Conservation (phyloP, 1,284 basidiomycete species). For the Rhizoctonia solani region DNA sequence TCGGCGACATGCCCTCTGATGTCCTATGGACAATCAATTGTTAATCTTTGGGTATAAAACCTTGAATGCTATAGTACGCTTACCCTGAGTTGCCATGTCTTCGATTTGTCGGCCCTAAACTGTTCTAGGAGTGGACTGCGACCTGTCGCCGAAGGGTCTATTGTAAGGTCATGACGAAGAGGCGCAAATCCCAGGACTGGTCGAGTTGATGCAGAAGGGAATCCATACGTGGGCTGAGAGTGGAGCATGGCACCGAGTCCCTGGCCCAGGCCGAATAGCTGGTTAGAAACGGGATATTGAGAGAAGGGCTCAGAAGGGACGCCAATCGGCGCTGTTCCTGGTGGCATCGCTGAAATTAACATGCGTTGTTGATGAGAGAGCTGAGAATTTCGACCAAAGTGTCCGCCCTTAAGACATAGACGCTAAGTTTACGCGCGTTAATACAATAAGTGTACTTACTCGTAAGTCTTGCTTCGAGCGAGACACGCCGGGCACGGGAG, state of each 20-base stretch:
- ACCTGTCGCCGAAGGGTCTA: slow-evolving; percentile 34
- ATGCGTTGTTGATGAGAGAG: slow-evolving; percentile 49
- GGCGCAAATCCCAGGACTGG: slow-evolving; percentile 18
- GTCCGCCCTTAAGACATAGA: slow-evolving; percentile 18
- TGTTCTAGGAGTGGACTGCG: slow-evolving; percentile 65
- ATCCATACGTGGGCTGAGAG: slow-evolving; percentile 28
- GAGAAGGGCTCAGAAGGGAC: slow-evolving; percentile 30
- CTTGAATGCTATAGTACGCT: slow-evolving; percentile 36
- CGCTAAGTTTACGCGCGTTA: neutral
- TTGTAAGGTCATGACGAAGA: slow-evolving; percentile 12
- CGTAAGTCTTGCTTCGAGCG: slow-evolving; percentile 57
- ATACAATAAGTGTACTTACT: slow-evolving; percentile 48
- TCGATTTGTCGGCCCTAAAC: slow-evolving; percentile 78
- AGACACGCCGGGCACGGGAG: slow-evolving; percentile 54
- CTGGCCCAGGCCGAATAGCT: slow-evolving; percentile 30
- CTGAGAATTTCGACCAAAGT: slow-evolving; percentile 58
- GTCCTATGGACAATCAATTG: slow-evolving; percentile 58
- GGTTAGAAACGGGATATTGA: slow-evolving; percentile 28
- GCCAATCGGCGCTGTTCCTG: slow-evolving; percentile 45
- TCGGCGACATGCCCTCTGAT: slow-evolving; percentile 87
- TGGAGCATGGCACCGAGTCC: slow-evolving; percentile 19
- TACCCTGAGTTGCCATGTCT: slow-evolving; percentile 82
- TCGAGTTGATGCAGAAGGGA: slow-evolving; percentile 19
- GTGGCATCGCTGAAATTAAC: slow-evolving; percentile 48
- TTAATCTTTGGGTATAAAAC: neutral